Conservation (phyloP, 208 protist genomes). For the Trypanosoma caninum region DNA sequence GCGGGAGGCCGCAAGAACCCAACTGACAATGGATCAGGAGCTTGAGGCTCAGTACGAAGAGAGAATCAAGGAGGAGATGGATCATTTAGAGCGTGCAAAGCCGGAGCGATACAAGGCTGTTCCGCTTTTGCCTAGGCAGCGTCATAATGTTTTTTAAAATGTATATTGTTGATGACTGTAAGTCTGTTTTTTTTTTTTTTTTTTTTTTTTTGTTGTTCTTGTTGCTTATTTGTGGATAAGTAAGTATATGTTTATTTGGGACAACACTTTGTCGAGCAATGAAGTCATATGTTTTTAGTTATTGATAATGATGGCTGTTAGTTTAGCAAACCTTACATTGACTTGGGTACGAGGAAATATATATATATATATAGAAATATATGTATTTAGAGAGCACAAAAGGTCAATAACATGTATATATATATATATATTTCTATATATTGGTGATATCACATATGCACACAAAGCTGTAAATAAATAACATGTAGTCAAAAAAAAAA, state of each 20-base stretch:
- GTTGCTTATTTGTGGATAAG: not conserved
- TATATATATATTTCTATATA: no score
- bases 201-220: not conserved
- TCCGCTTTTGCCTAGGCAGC: constrained; percentile 48
- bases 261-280: no score
- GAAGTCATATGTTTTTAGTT: no score
- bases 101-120: constrained; percentile 71
- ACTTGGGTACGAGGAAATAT: no score
- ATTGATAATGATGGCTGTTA: not conserved
- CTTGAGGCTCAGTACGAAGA: constrained; percentile 54
- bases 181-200: not conserved
- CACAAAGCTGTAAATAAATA: no score
- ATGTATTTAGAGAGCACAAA: not conserved
- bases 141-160: constrained; percentile 35
- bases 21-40: constrained; percentile 57
- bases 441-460: no score
- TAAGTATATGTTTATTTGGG: not conserved
- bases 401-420: no score
- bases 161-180: not conserved
- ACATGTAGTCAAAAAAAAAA: no score
- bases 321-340: no score
- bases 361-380: not conserved
- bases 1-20: constrained; percentile 28
- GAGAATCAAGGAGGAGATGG: constrained; percentile 66
- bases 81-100: constrained; percentile 71